A percentile compares a stretch with the other conserved stretches of the same genome.
Evolutionary conservation across 164 flowering plant species (phyloP).

Genomic region (Vitis rupestris): DNA sequence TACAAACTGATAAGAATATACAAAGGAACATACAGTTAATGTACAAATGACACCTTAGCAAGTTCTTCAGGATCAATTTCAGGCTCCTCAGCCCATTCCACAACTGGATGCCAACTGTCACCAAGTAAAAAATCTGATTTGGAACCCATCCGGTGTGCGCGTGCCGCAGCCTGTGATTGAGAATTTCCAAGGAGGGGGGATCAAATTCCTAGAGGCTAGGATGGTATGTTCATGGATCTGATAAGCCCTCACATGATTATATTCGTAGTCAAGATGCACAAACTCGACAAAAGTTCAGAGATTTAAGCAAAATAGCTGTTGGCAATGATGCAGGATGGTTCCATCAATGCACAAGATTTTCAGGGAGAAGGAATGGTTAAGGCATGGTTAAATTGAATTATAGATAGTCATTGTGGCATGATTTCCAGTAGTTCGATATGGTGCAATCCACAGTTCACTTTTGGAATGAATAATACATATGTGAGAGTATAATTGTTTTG

Average conservation of each 20-base stretch:
- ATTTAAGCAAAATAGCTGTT: too few relatives aligned
- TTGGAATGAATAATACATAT: too few relatives aligned
- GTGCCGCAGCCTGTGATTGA: conserved; percentile 52
- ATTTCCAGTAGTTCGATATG: too few relatives aligned
- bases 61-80: conserved; percentile 36
- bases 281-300: neutral
- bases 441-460: too few relatives aligned
- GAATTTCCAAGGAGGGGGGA: conserved; percentile 28
- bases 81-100: conserved; percentile 44
- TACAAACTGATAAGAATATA: neutral
- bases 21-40: neutral
- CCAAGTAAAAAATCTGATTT: conserved; percentile 38
- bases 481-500: too few relatives aligned
- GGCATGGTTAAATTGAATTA: too few relatives aligned
- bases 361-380: too few relatives aligned
- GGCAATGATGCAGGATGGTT: conserved; percentile 13
- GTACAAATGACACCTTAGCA: conserved; percentile 29
- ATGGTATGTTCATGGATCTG: conserved; percentile 17
- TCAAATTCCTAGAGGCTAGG: conserved; percentile 22
- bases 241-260: conserved; percentile 8
- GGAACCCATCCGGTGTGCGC: conserved; percentile 32
- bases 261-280: neutral
- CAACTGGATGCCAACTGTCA: conserved; percentile 37
- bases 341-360: conserved; percentile 9
- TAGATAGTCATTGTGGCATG: too few relatives aligned